A percentile compares a stretch with the other conserved stretches of the same genome.
Conservation (phyloP, 169 alveolate genomes). For the Theileria equi region DNA sequence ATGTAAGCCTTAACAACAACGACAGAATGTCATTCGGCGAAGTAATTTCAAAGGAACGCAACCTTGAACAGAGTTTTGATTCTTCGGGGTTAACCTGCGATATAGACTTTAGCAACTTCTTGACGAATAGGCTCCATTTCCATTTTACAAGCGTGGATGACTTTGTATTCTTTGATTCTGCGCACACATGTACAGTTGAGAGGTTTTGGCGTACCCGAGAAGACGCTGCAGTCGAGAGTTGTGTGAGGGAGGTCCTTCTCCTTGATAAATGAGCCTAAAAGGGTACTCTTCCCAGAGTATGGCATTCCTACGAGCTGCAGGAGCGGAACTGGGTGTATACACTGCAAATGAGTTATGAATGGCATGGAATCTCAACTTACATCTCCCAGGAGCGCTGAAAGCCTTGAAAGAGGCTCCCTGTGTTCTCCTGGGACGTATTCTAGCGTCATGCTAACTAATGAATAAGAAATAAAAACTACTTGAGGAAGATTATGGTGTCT, state of each 20-base stretch:
- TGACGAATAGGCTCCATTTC: slow-evolving; percentile 18
- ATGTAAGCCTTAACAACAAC: too few relatives aligned
- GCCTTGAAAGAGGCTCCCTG: background rate
- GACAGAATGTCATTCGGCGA: too few relatives aligned
- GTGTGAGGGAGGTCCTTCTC: slow-evolving; percentile 12
- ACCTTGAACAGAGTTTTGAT: too few relatives aligned
- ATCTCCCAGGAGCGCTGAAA: slow-evolving; percentile 13
- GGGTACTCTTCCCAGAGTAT: background rate
- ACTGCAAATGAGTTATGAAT: slow-evolving; percentile 1
- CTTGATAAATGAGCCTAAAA: background rate
- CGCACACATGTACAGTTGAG: too few relatives aligned
- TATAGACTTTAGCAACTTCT: background rate
- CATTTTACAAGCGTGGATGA: slow-evolving; percentile 21
- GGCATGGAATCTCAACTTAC: slow-evolving; percentile 19
- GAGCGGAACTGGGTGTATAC: slow-evolving; percentile 26
- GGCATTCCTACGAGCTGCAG: slow-evolving; percentile 18
- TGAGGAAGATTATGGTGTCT: too few relatives aligned
- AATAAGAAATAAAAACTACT: too few relatives aligned
- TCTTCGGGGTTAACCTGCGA: too few relatives aligned
- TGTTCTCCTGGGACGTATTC: background rate
- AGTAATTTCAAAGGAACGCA: too few relatives aligned
- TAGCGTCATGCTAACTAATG: background rate
- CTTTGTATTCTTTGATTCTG: too few relatives aligned
- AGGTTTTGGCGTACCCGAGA: slow-evolving; percentile 20
- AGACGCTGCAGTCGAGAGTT: slow-evolving; percentile 16